A percentile compares a stretch with the other conserved stretches of the same genome.
Evolutionary conservation across 1,284 basidiomycete genomes (phyloP).

Genomic region (Ceratobasidium sp.): DNA sequence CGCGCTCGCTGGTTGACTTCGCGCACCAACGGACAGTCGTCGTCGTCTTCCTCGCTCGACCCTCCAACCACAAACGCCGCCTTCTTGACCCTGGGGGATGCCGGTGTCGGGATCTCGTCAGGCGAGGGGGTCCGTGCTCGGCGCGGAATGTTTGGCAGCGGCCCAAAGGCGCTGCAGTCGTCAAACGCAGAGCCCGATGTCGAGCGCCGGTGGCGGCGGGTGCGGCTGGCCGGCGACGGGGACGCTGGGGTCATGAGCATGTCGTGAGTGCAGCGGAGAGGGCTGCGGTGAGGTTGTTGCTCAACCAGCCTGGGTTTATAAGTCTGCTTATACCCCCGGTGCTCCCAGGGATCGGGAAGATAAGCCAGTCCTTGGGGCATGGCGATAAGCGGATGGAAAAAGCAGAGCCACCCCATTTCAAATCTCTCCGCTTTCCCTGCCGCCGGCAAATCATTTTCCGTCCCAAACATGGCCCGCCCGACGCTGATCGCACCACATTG

Average conservation of each 20-base stretch:
- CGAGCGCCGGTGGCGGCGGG: slow-evolving; percentile 53
- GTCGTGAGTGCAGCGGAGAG: too few species aligned
- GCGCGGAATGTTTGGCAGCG: slow-evolving; percentile 60
- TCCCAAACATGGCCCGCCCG: too few species aligned
- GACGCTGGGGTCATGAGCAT: slow-evolving; percentile 27
- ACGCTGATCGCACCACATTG: too few species aligned
- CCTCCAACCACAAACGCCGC: slow-evolving; percentile 32
- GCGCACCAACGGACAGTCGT: slow-evolving; percentile 36
- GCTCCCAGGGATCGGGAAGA: too few species aligned
- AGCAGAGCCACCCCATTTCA: too few species aligned
- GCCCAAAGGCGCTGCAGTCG: slow-evolving; percentile 59
- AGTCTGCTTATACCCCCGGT: too few species aligned
- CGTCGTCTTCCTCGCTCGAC: slow-evolving; percentile 38
- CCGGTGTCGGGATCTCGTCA: not conserved
- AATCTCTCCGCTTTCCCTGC: too few species aligned
- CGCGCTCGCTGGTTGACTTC: slow-evolving; percentile 31
- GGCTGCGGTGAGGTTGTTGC: too few species aligned
- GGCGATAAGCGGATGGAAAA: too few species aligned
- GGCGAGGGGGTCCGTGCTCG: slow-evolving; percentile 42
- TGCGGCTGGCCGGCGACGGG: slow-evolving; percentile 44
- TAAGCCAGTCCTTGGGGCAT: too few species aligned
- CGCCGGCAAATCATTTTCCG: too few species aligned
- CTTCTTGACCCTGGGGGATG: slow-evolving; percentile 8
- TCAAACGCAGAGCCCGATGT: slow-evolving; percentile 49
- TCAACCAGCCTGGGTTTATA: too few species aligned